Base-by-base conservation (phyloP, 1,139 yeast species). In the Geotrichum bryndzae region DNA sequence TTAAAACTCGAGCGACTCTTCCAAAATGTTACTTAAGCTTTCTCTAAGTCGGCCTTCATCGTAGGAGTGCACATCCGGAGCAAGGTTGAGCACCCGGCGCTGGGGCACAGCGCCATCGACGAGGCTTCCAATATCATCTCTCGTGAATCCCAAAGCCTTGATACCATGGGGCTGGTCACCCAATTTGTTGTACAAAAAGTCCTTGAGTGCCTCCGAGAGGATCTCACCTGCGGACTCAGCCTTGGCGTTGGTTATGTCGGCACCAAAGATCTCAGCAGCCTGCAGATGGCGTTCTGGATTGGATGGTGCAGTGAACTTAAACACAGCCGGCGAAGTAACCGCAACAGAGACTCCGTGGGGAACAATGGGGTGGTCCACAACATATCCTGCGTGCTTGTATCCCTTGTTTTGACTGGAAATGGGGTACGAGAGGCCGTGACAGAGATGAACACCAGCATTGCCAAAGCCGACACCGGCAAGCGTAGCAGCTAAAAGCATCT, bases 271-370 rank as follows among this genome's bases (percentile, higher is more conserved):
- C 54, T 70, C 71, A 5, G 79, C 79, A 2, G 76, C 76, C 61
- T 73, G 68, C 54, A 76, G 66, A 64, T 76, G 79, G 5, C 79
- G 72, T 33, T 74, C 76, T 3, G 79, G 79, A 66, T 75, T 75
- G n/a, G 77, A 69, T 15, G 79, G 66, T 1, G 75, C 79, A 3
- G 79, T 75, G 68, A 72, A 76, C 56, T 69, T 67, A 70, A 76
- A 76, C 22, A 76, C 79, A 10, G 78, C 74, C 0, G 79, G 79
- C 1, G 79, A 73, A 1, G 79, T 76, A 33, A 76, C 76, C 2
- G 79, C 79, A 1, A 76, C 79, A 31, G 74, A 69, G 33, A 76
- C 79, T 35, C 79, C 79, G 60, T 76, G 79, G 11, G 79, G 79
- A 51, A 76, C 71, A 61, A 76, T 74, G 8, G 77, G 74, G 63